Conservation (phyloP, 2,329 filamentous ascomycete genomes). For the Monosporascus sp. region DNA sequence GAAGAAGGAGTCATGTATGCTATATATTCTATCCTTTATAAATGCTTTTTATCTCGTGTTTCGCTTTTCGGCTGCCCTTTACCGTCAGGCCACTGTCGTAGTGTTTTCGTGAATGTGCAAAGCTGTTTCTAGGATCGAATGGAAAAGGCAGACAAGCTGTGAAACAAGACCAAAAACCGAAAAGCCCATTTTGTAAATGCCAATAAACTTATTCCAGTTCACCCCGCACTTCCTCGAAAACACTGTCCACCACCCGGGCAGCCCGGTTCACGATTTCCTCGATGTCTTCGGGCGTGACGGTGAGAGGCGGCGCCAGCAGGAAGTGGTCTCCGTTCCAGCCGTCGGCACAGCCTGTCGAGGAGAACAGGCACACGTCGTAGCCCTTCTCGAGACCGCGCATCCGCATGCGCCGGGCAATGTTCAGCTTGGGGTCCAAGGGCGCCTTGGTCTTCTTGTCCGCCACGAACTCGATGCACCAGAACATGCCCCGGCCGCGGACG, state of each 20-base stretch:
- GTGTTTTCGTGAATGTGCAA: too few relatives aligned
- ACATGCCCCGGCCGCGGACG: conserved; percentile 38
- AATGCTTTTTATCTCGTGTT: too few relatives aligned
- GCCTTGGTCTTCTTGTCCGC: conserved; percentile 26
- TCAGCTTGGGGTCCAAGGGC: conserved; percentile 26
- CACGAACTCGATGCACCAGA: conserved; percentile 41
- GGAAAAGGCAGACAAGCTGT: too few relatives aligned
- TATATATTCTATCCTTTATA: too few relatives aligned
- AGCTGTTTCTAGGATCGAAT: too few relatives aligned
- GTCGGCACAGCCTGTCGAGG: conserved; percentile 16
- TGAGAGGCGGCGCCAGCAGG: conserved; percentile 20
- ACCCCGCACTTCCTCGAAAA: conserved; percentile 4
- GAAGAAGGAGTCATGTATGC: too few relatives aligned
- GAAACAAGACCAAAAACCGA: too few relatives aligned
- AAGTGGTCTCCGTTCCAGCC: conserved; percentile 16
- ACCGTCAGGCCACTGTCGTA: too few relatives aligned
- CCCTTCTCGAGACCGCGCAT: conserved; percentile 5
- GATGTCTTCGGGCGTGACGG: conserved; percentile 10
- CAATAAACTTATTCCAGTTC: too few relatives aligned
- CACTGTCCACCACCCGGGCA: conserved; percentile 5
- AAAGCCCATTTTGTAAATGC: too few relatives aligned
- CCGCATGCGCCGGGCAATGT: conserved; percentile 11
- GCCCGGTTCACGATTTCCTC: conserved; percentile 15
- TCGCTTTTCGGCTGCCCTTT: too few relatives aligned
- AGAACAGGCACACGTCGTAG: conserved; percentile 13